phyloP scores from a whole-genome alignment of 805 yeast genomes.

The Candida nitratophila region DNA sequence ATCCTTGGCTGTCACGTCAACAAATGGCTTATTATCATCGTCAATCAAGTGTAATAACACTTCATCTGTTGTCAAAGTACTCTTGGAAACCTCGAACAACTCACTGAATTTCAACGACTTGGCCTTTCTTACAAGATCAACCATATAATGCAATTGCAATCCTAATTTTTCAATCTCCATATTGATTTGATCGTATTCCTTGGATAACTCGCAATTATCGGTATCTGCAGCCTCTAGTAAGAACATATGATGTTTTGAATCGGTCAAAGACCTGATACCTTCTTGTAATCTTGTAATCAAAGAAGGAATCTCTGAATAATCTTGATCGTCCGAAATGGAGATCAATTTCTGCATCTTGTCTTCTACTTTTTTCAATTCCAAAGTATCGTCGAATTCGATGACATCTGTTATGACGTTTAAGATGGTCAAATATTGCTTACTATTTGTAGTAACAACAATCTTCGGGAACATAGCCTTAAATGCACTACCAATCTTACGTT shows the following conservation, averaged over 20 bases:
- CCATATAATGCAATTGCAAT: slow-evolving; percentile 18
- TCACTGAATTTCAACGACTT: slow-evolving; percentile 20
- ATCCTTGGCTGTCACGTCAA: slow-evolving; percentile 64
- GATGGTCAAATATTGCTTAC: slow-evolving; percentile 49
- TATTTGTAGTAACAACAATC: slow-evolving; percentile 45
- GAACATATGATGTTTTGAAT: slow-evolving; percentile 12
- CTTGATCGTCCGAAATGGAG: slow-evolving; percentile 20
- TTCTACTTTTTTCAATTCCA: slow-evolving; percentile 34
- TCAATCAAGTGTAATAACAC: slow-evolving; percentile 65
- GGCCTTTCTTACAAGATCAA: slow-evolving; percentile 19
- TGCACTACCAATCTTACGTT: slow-evolving; percentile 13
- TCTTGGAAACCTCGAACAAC: slow-evolving; percentile 39
- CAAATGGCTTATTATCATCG: slow-evolving; percentile 53
- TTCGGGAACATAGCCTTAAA: slow-evolving; percentile 31
- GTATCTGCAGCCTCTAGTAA: slow-evolving; percentile 3
- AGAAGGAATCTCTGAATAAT: slow-evolving; percentile 13
- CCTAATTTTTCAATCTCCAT: slow-evolving; percentile 21
- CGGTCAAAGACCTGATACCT: slow-evolving; percentile 13
- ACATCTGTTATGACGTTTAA: slow-evolving; percentile 44
- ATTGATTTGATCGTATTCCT: slow-evolving; percentile 10
- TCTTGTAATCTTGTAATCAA: slow-evolving; percentile 15
- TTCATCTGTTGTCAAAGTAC: slow-evolving; percentile 59
- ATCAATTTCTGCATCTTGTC: slow-evolving; percentile 25
- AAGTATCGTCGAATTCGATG: slow-evolving; percentile 25
- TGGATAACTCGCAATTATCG: not conserved